A percentile compares a stretch with the other conserved stretches of the same genome.
Conservation (phyloP, 805 yeast species). For the Millerozyma miso region DNA sequence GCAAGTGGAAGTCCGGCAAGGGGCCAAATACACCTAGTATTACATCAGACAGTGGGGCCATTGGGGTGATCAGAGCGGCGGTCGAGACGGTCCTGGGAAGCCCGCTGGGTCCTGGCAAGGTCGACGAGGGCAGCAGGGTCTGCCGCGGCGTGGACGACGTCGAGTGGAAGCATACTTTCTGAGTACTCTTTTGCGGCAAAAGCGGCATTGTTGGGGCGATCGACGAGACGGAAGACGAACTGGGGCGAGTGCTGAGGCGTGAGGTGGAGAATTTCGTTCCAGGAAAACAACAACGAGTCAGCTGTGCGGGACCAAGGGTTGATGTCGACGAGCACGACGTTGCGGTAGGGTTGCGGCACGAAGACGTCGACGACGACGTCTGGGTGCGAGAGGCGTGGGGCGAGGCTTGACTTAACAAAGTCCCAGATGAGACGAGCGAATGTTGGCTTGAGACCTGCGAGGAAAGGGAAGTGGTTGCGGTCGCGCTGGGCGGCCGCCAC, state of each 20-base stretch:
- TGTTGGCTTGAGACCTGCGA: constrained; percentile 47
- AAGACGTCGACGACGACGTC: constrained; percentile 75
- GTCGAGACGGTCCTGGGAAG: constrained; percentile 1
- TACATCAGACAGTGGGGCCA: no score
- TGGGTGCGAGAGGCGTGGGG: constrained; percentile 17
- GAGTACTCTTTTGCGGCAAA: constrained; percentile 81
- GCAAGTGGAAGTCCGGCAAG: no score
- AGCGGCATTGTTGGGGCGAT: constrained; percentile 64
- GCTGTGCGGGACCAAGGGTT: constrained; percentile 81
- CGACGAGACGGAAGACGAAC: constrained; percentile 62
- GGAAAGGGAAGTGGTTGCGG: constrained; percentile 72
- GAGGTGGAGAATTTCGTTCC: constrained; percentile 63
- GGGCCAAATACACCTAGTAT: no score
- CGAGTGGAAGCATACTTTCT: constrained; percentile 88
- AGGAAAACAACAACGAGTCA: constrained; percentile 73
- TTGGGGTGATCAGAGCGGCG: background rate
- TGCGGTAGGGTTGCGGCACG: constrained; percentile 67
- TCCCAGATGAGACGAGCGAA: constrained; percentile 46
- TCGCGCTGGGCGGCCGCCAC: constrained; percentile 85
- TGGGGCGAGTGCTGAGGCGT: constrained; percentile 25
- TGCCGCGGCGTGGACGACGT: constrained; percentile 78
- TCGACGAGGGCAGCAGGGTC: constrained; percentile 69
- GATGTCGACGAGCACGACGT: constrained; percentile 72
- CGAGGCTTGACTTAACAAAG: constrained; percentile 46
- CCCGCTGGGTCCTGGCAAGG: constrained; percentile 56